Evolutionary conservation across 176 grass and related monocot species (phyloP), one percentile per base, ranked within the genome.

Genomic region (Poa pratensis): DNA sequence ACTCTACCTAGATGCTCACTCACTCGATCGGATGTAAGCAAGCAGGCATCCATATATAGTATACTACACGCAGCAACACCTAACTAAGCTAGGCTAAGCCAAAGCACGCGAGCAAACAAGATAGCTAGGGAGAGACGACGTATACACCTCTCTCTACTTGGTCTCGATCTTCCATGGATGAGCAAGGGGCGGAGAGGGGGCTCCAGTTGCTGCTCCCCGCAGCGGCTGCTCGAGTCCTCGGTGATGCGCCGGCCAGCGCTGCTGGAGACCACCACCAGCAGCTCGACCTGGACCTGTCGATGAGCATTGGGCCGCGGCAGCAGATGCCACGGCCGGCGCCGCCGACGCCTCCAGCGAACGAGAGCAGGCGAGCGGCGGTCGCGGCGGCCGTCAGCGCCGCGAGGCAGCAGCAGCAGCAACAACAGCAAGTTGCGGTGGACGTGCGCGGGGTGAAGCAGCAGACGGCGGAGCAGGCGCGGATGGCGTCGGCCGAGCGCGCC

Each of bases 231-330:
- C n/a, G 27, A 4, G 24, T 40, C 20, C 27, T 69, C 9, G 14
- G 22, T 3, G 37, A 78, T 3, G 40, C 46, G 32, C 72, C 78
- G 18, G 8, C 11, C 52, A 81, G 55, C 68, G 52, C 22, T 7
- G 34, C 73, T 7, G 69, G 62, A 65, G 62, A 65, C 27, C 62
- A 78, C n/a, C 86, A 88, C 43, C 50, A 84, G 27, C 85, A 52
- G 26, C 86, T 96, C 55, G 94, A 99, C 76, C 94, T 99, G 7
- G 90, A 88, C 83, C 84, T 99, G 53, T 94, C 92, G 4, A 99
- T 99, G 79, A 89, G 86, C 84, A 82, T 96, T 79, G 88, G 86
- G 26, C 82, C 83, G 14, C 67, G 49, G 49, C 85, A 65, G 50
- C 90, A 65, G 4, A 12, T 75, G 27, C 53, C 73, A 19, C 59